These are phyloP conservation scores for Smallanthus sonchifolius DNA, from an alignment of 129 eudicot species.

Conservation along the genomic window DNA sequence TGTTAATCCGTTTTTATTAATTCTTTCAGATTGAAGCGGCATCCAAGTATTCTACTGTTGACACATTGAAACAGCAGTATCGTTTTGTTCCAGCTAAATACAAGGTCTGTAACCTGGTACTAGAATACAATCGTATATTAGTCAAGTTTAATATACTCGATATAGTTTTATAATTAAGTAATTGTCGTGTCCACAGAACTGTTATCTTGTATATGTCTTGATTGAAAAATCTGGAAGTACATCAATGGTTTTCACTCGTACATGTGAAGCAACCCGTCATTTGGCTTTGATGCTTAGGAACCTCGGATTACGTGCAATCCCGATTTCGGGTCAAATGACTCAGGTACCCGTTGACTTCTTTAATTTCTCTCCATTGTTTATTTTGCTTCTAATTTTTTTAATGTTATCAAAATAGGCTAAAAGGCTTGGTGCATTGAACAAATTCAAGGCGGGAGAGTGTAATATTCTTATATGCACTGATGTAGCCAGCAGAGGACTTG, in stretches of 20 bases:
- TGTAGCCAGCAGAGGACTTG: slow-evolving; percentile 96
- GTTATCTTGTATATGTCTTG: slow-evolving; percentile 78
- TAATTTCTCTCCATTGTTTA: neutral
- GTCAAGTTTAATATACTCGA: too few relatives aligned
- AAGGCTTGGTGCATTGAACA: slow-evolving; percentile 78
- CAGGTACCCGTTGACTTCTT: slow-evolving; percentile 41
- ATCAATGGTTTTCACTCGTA: slow-evolving; percentile 94
- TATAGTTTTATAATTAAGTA: neutral
- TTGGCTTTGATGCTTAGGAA: slow-evolving; percentile 77
- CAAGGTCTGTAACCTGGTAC: slow-evolving; percentile 47
- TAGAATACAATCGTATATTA: neutral
- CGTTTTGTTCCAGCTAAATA: slow-evolving; percentile 77
- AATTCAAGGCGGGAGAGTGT: slow-evolving; percentile 90
- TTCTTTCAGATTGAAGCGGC: slow-evolving; percentile 71
- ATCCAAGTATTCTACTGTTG: slow-evolving; percentile 85
- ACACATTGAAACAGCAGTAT: slow-evolving; percentile 77
- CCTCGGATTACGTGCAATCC: slow-evolving; percentile 78
- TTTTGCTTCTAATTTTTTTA: neutral
- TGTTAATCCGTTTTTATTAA: neutral
- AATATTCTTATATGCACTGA: slow-evolving; percentile 80
- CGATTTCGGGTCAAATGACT: slow-evolving; percentile 89
- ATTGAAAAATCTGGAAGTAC: slow-evolving; percentile 68
- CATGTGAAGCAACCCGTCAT: slow-evolving; percentile 76
- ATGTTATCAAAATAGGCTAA: slow-evolving; percentile 45
- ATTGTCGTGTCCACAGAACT: slow-evolving; percentile 46